Percentiles rank a stretch among this genome's conserved stretches.
phyloP scores from a whole-genome alignment of 2,329 filamentous ascomycete species.

The Verruconis gallopava region DNA sequence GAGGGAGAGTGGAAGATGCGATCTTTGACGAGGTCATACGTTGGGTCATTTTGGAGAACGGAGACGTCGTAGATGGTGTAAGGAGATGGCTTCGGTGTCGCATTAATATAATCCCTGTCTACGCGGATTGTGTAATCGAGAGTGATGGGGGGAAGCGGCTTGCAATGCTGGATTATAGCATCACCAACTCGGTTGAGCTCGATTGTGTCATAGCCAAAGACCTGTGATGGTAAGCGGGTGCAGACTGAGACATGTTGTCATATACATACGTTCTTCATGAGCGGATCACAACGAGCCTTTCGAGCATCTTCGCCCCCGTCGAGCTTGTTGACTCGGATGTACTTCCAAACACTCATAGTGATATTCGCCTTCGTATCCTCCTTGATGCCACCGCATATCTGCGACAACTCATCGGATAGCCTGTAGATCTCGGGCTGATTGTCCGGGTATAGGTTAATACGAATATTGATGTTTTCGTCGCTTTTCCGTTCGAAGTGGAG shows the following conservation, averaged over 20 bases:
- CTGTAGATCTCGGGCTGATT: conserved; percentile 77
- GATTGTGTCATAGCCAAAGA: conserved; percentile 63
- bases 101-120: conserved; percentile 43
- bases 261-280: conserved; percentile 55
- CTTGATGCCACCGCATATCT: conserved; percentile 4
- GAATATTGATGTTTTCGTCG: conserved; percentile 86
- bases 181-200: conserved; percentile 78
- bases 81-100: conserved; percentile 40
- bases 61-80: conserved; percentile 85
- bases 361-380: conserved; percentile 77
- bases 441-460: conserved; percentile 71
- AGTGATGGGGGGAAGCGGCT: conserved; percentile 65
- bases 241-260: conserved; percentile 1
- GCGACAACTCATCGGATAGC: conserved; percentile 28
- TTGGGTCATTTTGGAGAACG: conserved; percentile 71
- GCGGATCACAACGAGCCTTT: conserved; percentile 79
- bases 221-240: conserved; percentile 30
- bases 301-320: conserved; percentile 94
- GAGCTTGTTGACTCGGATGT: conserved; percentile 71
- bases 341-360: conserved; percentile 89
- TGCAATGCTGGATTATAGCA: conserved; percentile 65
- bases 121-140: conserved; percentile 89
- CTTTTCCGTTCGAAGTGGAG: conserved; percentile 83
- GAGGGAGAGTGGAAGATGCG: conserved; percentile 47
- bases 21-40: conserved; percentile 51